Evolutionary conservation across 108 stramenopile species (phyloP).

Genomic region (Discostella stelligeroides): DNA sequence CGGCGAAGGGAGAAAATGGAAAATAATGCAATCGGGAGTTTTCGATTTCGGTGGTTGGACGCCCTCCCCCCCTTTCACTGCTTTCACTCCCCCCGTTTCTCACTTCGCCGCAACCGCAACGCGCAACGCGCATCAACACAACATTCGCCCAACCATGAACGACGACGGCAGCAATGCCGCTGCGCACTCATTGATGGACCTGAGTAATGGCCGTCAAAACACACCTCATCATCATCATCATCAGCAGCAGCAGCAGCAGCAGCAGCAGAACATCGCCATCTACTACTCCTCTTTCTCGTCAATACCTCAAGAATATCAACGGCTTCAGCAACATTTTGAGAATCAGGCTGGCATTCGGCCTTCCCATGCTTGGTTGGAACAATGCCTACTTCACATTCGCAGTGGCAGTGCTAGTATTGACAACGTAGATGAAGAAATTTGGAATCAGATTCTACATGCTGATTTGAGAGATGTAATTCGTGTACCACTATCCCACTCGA

Average conservation of each 20-base stretch:
- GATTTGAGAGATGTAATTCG: constrained; percentile 84
- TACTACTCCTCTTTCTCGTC: too few species aligned
- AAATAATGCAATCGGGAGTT: too few species aligned
- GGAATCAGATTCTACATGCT: constrained; percentile 64
- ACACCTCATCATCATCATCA: background rate
- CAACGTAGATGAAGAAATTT: constrained; percentile 40
- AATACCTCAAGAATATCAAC: background rate
- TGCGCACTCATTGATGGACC: background rate
- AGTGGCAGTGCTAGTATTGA: background rate
- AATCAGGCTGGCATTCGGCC: constrained; percentile 27
- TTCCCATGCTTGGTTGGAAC: constrained; percentile 25
- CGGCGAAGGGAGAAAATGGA: too few species aligned
- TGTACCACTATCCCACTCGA: constrained; percentile 10
- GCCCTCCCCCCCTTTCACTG: too few species aligned
- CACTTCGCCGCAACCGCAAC: too few species aligned
- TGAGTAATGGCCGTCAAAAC: background rate
- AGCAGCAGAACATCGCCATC: background rate
- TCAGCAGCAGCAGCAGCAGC: too few species aligned
- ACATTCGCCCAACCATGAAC: too few species aligned
- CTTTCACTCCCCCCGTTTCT: too few species aligned
- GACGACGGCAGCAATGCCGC: background rate
- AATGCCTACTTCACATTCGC: constrained; percentile 28
- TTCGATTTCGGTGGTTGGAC: too few species aligned
- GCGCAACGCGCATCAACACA: too few species aligned
- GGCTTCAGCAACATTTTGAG: constrained; percentile 19